A percentile compares a stretch with the other conserved stretches of the same genome.
Conservation (phyloP, 2,329 filamentous ascomycete species). For the Diplodia scrobiculata region DNA sequence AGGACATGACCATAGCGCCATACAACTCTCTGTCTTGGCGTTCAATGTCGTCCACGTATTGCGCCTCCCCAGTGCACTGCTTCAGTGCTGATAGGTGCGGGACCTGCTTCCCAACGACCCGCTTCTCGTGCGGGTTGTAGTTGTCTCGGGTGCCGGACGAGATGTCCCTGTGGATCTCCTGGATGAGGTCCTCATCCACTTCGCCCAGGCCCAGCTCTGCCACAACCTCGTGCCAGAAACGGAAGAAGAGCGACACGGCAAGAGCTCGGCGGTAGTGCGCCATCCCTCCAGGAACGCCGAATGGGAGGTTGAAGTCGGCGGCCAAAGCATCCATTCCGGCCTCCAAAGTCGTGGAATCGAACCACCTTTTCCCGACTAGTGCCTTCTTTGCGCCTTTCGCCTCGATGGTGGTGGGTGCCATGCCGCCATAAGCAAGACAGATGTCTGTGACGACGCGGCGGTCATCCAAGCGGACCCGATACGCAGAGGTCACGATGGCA, state of each 20-base stretch:
- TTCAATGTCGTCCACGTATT: constrained; percentile 94
- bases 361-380: constrained; percentile 73
- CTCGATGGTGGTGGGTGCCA: constrained; percentile 84
- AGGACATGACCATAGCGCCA: constrained; percentile 82
- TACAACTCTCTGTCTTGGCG: constrained; percentile 80
- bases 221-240: constrained; percentile 91
- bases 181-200: constrained; percentile 70
- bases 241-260: constrained; percentile 89
- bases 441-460: constrained; percentile 69
- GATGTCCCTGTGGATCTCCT: constrained; percentile 80
- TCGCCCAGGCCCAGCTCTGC: constrained; percentile 59
- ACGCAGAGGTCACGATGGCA: constrained; percentile 86
- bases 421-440: constrained; percentile 85
- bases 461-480: constrained; percentile 71
- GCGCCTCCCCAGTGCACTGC: constrained; percentile 87
- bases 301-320: constrained; percentile 79
- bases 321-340: constrained; percentile 80
- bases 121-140: constrained; percentile 75
- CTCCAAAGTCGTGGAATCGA: constrained; percentile 78
- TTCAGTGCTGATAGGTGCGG: constrained; percentile 87
- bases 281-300: constrained; percentile 93
- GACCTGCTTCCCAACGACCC: constrained; percentile 78
- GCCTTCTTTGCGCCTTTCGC: constrained; percentile 74
- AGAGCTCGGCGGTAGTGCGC: constrained; percentile 89
- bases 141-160: constrained; percentile 78